Conservation (phyloP, 139 green algal species). For the Chlorella sp. region DNA sequence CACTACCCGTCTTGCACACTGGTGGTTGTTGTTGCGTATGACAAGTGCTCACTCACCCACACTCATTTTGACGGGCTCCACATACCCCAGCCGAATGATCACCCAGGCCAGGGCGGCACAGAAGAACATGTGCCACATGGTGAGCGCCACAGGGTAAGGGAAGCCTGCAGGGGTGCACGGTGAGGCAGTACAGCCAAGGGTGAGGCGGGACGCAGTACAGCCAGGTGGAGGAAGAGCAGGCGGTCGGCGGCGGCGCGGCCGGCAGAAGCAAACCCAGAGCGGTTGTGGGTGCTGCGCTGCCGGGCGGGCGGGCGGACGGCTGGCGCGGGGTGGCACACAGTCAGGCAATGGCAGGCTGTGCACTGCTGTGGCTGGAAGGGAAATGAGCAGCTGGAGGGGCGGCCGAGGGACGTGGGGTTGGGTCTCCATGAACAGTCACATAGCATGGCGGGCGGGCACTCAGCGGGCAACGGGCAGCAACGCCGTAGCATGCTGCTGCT, state of each 20-base stretch:
- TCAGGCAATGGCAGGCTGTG: not conserved
- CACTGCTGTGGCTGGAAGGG: not conserved
- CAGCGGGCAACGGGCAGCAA: not conserved
- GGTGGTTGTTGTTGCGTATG: too few relatives aligned
- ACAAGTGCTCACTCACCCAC: not conserved
- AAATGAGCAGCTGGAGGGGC: not conserved
- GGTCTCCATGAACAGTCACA: too few relatives aligned
- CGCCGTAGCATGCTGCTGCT: not conserved
- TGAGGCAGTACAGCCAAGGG: not conserved
- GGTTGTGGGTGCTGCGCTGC: too few relatives aligned
- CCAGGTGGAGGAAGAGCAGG: not conserved
- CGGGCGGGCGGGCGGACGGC: too few relatives aligned
- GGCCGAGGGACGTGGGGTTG: not conserved
- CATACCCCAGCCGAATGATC: constrained; percentile 55
- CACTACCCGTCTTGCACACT: too few relatives aligned
- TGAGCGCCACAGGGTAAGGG: constrained; percentile 89
- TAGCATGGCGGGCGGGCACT: too few relatives aligned
- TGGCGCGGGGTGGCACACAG: not conserved
- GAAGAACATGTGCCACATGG: constrained; percentile 89
- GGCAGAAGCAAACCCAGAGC: not conserved
- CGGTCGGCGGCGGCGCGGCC: not conserved
- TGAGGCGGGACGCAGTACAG: not conserved
- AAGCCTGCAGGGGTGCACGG: constrained; percentile 56
- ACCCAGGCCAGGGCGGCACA: constrained; percentile 77
- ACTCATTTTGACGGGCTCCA: constrained; percentile 62